Percentiles rank a stretch among this genome's conserved stretches.
Conservation (phyloP, 1,284 basidiomycete genomes). For the Rhodotorula sp. region DNA sequence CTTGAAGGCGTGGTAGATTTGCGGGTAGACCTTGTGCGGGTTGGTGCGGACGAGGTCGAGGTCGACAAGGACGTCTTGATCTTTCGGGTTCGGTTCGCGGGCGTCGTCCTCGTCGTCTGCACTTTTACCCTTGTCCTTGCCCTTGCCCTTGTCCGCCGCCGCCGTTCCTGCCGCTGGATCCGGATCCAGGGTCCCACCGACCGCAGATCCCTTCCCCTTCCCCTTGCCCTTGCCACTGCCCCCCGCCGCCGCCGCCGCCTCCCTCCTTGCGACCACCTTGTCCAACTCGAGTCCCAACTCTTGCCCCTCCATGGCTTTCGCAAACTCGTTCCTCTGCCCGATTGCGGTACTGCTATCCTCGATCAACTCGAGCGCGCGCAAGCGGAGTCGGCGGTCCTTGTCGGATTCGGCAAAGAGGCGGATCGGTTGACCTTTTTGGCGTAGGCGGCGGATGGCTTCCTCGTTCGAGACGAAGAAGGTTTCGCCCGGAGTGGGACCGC, state of each 20-base stretch:
- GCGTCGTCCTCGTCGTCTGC: neutral
- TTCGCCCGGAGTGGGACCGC: slow-evolving; percentile 2
- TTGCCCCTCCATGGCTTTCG: slow-evolving; percentile 78
- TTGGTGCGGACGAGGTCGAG: slow-evolving; percentile 80
- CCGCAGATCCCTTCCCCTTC: slow-evolving; percentile 19
- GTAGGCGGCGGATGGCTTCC: slow-evolving; percentile 82
- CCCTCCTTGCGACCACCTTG: slow-evolving; percentile 62
- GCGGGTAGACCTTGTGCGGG: slow-evolving; percentile 92
- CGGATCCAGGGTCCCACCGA: slow-evolving; percentile 49
- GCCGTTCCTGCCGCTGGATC: slow-evolving; percentile 36
- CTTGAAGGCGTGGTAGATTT: slow-evolving; percentile 96
- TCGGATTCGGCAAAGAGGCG: slow-evolving; percentile 93
- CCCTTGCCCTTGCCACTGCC: slow-evolving; percentile 24
- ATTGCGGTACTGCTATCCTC: slow-evolving; percentile 57
- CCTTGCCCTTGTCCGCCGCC: slow-evolving; percentile 32
- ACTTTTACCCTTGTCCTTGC: no score
- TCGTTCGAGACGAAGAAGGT: slow-evolving; percentile 88
- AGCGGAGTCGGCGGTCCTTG: slow-evolving; percentile 81
- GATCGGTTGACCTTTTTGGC: slow-evolving; percentile 89
- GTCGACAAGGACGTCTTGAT: slow-evolving; percentile 63
- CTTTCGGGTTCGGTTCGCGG: slow-evolving; percentile 40
- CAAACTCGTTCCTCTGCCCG: slow-evolving; percentile 84
- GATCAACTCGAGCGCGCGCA: slow-evolving; percentile 89
- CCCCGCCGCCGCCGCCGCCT: neutral
- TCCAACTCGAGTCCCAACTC: slow-evolving; percentile 62